Base-by-base conservation (phyloP, 805 yeast genomes). In the Babjeviella inositovora region DNA sequence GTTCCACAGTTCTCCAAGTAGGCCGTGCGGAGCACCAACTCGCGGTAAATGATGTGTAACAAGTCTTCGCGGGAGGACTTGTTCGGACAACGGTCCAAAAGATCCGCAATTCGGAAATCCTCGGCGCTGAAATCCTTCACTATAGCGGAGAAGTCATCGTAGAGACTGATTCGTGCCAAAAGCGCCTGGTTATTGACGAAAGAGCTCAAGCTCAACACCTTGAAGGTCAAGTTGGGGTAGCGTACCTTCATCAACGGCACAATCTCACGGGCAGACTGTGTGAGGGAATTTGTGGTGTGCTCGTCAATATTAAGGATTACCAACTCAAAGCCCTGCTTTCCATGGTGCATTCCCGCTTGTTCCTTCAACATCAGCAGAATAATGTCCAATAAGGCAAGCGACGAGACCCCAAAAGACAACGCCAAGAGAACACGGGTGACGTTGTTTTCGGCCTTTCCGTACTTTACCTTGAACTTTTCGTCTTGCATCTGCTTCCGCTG, bases 401-500 rank as follows among this genome's bases (percentile, higher is more conserved):
- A 76, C 0, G 81, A 64, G 1, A 50, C 36, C 0, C 84, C 80
- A n/a, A 71, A 61, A 0, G 85, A 73, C 3, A 76, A 37, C 3
- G 85, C 66, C 4, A 81, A 39, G 14, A 77, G 36, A 0, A 74
- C 60, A 15, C 47, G 60, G 10, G 62, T 68, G 3, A 41, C 27
- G 8, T 41, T 50, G 20, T 39, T 29, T 4, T 47, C 51, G 10
- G 50, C 50, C 2, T 47, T 46, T 8, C 66, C 68, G 35, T 53
- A 82, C 35, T 71, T 63, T 12, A 77, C 85, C 38, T 80, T 77
- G 48, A 63, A 84, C 25, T 58, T 65, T 8, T 77, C 84, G 32
- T 61, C 65, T 41, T 52, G 57, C 82, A 87, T 70, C 38, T 62
- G 76, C 38, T 75, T 77, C 30, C 93, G 57, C 45, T 80, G 84